Evolutionary conservation across 1,139 yeast species (phyloP).

Genomic region (Nakaseomyces nivariensis): DNA sequence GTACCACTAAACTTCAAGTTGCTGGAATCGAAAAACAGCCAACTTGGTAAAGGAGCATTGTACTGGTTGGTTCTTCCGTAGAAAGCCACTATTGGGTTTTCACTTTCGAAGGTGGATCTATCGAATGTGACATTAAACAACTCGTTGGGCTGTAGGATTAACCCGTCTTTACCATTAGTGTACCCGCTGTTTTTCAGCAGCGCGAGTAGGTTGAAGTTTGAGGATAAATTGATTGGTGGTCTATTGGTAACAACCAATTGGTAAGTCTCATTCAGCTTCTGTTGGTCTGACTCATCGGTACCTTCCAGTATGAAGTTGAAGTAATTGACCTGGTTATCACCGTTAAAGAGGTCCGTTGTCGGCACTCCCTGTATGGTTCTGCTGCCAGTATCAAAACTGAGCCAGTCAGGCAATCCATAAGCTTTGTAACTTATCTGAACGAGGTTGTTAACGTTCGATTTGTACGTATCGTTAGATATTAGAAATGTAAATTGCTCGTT

Average conservation of each 20-base stretch:
- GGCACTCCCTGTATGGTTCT: slow-evolving; percentile 70
- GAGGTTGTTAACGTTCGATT: slow-evolving; percentile 34
- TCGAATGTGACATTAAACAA: slow-evolving; percentile 55
- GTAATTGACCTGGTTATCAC: slow-evolving; percentile 32
- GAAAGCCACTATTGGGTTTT: slow-evolving; percentile 47
- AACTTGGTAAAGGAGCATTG: slow-evolving; percentile 81
- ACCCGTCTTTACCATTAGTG: slow-evolving; percentile 65
- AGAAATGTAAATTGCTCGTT: slow-evolving; percentile 55
- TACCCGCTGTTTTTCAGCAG: slow-evolving; percentile 49
- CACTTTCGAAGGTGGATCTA: slow-evolving; percentile 39
- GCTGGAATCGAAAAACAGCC: slow-evolving; percentile 63
- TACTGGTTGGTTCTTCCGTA: slow-evolving; percentile 68
- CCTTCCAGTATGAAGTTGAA: slow-evolving; percentile 47
- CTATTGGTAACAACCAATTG: slow-evolving; percentile 49
- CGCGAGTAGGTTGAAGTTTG: slow-evolving; percentile 35
- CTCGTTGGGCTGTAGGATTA: slow-evolving; percentile 64
- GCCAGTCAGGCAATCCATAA: slow-evolving; percentile 63
- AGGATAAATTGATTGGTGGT: slow-evolving; percentile 38
- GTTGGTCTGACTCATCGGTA: slow-evolving; percentile 44
- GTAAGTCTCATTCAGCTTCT: slow-evolving; percentile 38
- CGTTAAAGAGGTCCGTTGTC: slow-evolving; percentile 32
- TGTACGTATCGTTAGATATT: slow-evolving; percentile 63
- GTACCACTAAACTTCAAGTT: slow-evolving; percentile 70
- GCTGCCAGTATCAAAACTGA: slow-evolving; percentile 52
- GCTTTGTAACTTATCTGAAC: slow-evolving; percentile 46